phyloP scores from a whole-genome alignment of 306 rosid species.

The Sesbania bispinosa region DNA sequence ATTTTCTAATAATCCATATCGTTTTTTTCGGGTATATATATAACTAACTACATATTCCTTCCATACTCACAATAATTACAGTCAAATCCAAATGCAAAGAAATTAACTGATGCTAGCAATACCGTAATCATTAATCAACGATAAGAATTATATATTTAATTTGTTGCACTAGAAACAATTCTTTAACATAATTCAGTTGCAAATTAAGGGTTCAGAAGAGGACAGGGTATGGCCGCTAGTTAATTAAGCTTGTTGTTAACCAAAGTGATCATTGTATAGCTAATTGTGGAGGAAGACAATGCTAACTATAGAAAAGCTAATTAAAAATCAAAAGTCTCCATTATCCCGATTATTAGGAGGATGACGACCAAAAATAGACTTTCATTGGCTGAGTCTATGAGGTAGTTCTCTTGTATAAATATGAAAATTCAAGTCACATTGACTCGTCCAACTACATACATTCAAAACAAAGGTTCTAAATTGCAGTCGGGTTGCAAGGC shows the following conservation, averaged over 20 bases:
- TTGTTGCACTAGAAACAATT: too few relatives aligned
- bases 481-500: conserved; percentile 20
- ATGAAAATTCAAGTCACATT: neutral
- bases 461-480: neutral
- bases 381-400: neutral
- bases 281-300: neutral
- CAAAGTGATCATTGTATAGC: neutral
- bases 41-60: too few relatives aligned
- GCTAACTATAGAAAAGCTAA: neutral
- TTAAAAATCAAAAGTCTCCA: neutral
- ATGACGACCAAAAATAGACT: conserved; percentile 15
- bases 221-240: neutral
- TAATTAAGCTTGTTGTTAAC: neutral
- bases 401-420: neutral
- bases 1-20: too few relatives aligned
- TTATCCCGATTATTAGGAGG: neutral
- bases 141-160: neutral
- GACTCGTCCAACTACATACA: neutral
- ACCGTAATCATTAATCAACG: too few relatives aligned
- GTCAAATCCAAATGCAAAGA: too few relatives aligned
- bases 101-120: too few relatives aligned
- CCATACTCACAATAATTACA: too few relatives aligned
- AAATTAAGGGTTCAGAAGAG: neutral
- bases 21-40: too few relatives aligned
- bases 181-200: neutral